A percentile compares a stretch with the other conserved stretches of the same genome.
These are phyloP conservation scores for Wickerhamomyces chaumierensis DNA, from an alignment of 805 yeast species.

Conservation along the genomic window DNA sequence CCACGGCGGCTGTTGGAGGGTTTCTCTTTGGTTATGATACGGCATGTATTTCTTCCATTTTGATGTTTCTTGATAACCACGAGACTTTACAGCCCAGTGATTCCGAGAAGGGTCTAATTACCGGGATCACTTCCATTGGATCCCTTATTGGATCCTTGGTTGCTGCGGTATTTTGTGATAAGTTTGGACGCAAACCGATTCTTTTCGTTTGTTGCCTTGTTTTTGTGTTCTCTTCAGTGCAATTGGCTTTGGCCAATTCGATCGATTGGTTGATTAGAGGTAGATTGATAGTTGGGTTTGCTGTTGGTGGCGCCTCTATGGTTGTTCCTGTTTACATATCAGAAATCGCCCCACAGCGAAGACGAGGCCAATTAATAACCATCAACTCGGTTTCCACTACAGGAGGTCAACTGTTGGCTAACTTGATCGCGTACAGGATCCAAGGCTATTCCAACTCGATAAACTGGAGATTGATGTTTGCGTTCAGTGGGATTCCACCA, in stretches of 20 bases:
- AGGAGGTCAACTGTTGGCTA: slow-evolving; percentile 38
- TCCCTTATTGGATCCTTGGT: slow-evolving; percentile 40
- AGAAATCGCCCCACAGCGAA: slow-evolving; percentile 34
- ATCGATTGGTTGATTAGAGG: slow-evolving; percentile 38
- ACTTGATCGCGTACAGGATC: slow-evolving; percentile 25
- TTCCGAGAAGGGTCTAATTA: slow-evolving; percentile 28
- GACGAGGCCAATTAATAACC: slow-evolving; percentile 27
- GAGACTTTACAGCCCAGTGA: slow-evolving; percentile 21
- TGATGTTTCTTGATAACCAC: slow-evolving; percentile 28
- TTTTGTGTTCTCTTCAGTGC: slow-evolving; percentile 36
- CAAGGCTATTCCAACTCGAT: slow-evolving; percentile 13
- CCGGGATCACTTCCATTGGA: slow-evolving; percentile 39
- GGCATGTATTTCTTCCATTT: slow-evolving; percentile 51
- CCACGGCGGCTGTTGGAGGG: slow-evolving; percentile 43
- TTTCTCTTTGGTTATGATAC: slow-evolving; percentile 56
- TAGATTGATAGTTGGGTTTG: slow-evolving; percentile 55
- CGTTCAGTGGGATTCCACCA: slow-evolving; percentile 31
- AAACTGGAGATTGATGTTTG: slow-evolving; percentile 29
- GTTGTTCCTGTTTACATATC: slow-evolving; percentile 49
- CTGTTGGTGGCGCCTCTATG: slow-evolving; percentile 64
- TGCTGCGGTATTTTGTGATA: slow-evolving; percentile 41
- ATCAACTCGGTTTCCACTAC: slow-evolving; percentile 34
- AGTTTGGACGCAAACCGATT: slow-evolving; percentile 29
- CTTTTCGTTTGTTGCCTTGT: slow-evolving; percentile 32
- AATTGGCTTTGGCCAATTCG: slow-evolving; percentile 30